Evolutionary conservation across 257 asterid genomes (phyloP).

Genomic region (Rhazya stricta): DNA sequence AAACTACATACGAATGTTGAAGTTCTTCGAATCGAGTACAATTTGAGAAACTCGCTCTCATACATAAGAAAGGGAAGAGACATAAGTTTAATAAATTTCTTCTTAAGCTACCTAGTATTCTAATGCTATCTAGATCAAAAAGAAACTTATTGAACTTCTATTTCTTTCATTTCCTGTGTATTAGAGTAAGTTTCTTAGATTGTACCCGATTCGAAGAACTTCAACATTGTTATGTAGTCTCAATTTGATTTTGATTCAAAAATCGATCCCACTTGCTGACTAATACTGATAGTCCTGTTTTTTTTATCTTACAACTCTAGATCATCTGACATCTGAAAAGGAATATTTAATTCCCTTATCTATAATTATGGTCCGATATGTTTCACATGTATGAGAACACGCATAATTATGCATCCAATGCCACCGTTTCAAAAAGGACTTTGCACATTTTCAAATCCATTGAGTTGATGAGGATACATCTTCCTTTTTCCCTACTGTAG

Average conservation of each 20-base stretch:
- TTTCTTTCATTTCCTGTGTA: conserved; percentile 6
- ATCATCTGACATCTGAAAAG: conserved; percentile 57
- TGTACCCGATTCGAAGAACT: conserved; percentile 58
- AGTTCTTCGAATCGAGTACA: too few relatives aligned
- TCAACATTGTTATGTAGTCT: conserved; percentile 24
- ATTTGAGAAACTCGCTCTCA: too few relatives aligned
- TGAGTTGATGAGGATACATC: conserved; percentile 57
- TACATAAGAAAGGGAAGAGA: too few relatives aligned
- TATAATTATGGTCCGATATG: conserved; percentile 58
- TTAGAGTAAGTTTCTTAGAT: conserved; percentile 45
- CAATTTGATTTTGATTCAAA: conserved; percentile 1
- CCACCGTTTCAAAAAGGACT: conserved; percentile 27
- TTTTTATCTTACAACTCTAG: conserved; percentile 30
- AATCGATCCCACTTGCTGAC: conserved; percentile 15
- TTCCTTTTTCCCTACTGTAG: conserved; percentile 18
- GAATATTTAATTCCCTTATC: conserved; percentile 42
- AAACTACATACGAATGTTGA: too few relatives aligned
- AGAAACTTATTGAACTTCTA: conserved; percentile 37
- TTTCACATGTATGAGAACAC: conserved; percentile 78
- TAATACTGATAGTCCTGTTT: conserved; percentile 11
- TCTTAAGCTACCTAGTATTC: too few relatives aligned
- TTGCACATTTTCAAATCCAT: conserved; percentile 45
- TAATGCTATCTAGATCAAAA: conserved; percentile 47
- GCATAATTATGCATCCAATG: conserved; percentile 72
- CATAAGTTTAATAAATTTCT: too few relatives aligned